Conservation (phyloP, 192 early-diverging fungal species). For the Podochytrium sp. region DNA sequence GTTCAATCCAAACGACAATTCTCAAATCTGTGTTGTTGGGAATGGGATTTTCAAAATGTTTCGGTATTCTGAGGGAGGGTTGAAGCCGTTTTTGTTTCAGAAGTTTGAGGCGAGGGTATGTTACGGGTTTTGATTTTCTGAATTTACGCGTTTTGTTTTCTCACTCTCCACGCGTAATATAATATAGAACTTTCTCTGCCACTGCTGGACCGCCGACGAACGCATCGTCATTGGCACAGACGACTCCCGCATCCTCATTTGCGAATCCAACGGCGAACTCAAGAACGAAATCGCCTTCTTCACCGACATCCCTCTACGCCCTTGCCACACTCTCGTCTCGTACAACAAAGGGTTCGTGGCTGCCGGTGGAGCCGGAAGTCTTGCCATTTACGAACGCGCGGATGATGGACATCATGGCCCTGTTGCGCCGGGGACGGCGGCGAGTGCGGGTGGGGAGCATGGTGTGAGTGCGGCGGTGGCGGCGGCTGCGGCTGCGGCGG, state of each 20-base stretch:
- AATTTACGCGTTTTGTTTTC: not conserved
- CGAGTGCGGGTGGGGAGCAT: not conserved
- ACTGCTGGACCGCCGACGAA: conserved; percentile 56
- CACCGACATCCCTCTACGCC: not conserved
- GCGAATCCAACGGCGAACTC: conserved; percentile 60
- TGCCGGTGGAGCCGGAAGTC: conserved; percentile 40
- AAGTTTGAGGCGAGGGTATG: conserved; percentile 55
- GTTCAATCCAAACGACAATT: conserved; percentile 60
- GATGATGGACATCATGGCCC: conserved; percentile 35
- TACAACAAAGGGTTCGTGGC: conserved; percentile 53
- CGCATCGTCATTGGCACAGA: conserved; percentile 54
- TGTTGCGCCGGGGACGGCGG: conserved; percentile 10
- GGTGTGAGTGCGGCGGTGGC: not conserved
- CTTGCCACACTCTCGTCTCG: conserved; percentile 38
- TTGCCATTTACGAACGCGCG: conserved; percentile 48
- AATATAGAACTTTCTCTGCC: conserved; percentile 51
- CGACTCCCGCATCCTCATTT: conserved; percentile 55
- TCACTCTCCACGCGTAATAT: not conserved
- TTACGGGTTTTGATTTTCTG: not conserved
- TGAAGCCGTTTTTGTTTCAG: conserved; percentile 47
- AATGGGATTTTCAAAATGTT: conserved; percentile 60
- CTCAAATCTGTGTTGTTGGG: conserved; percentile 55
- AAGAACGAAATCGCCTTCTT: conserved; percentile 43
- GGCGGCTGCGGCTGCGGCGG: not conserved
- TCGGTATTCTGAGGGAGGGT: conserved; percentile 50